Evolutionary conservation across 2,329 filamentous ascomycete species (phyloP).

Genomic region (Trichoderma atroviride): DNA sequence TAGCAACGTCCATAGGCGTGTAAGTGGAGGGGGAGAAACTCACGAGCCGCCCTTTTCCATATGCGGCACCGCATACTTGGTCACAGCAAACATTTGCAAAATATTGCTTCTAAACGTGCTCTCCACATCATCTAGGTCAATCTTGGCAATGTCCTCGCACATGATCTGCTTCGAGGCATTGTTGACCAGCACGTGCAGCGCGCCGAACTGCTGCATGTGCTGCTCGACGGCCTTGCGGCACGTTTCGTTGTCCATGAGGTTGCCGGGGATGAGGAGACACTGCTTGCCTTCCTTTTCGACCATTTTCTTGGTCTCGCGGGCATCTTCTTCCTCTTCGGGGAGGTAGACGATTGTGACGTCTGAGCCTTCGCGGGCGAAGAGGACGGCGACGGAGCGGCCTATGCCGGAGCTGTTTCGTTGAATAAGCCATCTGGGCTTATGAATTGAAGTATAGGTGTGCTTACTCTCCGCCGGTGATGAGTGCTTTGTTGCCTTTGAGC

Average conservation of each 20-base stretch:
- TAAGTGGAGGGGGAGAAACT: not conserved
- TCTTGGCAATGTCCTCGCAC: constrained; percentile 31
- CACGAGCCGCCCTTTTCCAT: constrained; percentile 53
- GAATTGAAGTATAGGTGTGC: constrained; percentile 31
- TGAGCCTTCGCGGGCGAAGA: constrained; percentile 82
- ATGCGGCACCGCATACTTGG: constrained; percentile 75
- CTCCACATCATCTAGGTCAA: constrained; percentile 62
- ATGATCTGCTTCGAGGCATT: constrained; percentile 58
- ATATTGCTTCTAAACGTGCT: constrained; percentile 82
- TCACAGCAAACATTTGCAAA: constrained; percentile 77
- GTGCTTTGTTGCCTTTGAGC: constrained; percentile 70
- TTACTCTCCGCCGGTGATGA: constrained; percentile 79
- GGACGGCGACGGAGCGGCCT: constrained; percentile 71
- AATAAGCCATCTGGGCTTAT: not conserved
- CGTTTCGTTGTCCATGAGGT: constrained; percentile 66
- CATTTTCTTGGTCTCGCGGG: constrained; percentile 70
- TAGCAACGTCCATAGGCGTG: not conserved
- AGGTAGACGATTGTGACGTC: constrained; percentile 74
- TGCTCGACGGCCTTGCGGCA: constrained; percentile 71
- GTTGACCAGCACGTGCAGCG: constrained; percentile 74
- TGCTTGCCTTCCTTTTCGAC: constrained; percentile 69
- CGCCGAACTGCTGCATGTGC: constrained; percentile 66
- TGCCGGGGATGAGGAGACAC: constrained; percentile 64
- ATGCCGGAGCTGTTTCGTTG: constrained; percentile 57
- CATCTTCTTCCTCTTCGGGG: constrained; percentile 74